These are phyloP conservation scores for Typha latifolia DNA, from an alignment of 176 grass and related monocot species.

Conservation along the genomic window DNA sequence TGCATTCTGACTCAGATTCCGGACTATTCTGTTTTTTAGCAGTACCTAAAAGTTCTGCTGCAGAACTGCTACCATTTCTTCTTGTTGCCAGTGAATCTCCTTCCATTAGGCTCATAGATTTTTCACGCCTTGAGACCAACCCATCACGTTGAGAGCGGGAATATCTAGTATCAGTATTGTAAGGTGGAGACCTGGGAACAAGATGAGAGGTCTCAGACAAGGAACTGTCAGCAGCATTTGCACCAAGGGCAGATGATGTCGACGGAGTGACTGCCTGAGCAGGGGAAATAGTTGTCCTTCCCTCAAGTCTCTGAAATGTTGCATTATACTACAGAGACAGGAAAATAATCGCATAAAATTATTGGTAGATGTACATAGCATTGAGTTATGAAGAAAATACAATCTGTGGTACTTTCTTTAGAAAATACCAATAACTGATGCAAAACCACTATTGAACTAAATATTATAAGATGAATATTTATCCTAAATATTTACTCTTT, in stretches of 20 bases:
- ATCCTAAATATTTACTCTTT: no score
- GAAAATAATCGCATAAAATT: constrained; percentile 1
- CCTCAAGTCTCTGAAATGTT: constrained; percentile 68
- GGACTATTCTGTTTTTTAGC: constrained; percentile 55
- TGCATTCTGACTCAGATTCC: constrained; percentile 50
- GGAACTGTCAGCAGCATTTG: constrained; percentile 31
- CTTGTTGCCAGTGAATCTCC: constrained; percentile 54
- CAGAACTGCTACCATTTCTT: constrained; percentile 75
- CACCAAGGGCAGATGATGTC: constrained; percentile 27
- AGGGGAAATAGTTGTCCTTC: constrained; percentile 39
- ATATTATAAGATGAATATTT: no score
- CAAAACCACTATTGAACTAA: no score
- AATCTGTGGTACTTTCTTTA: no score
- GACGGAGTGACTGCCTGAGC: constrained; percentile 36
- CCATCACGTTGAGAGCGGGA: constrained; percentile 59
- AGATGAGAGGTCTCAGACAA: constrained; percentile 59
- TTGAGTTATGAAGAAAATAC: no score
- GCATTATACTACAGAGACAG: constrained; percentile 53
- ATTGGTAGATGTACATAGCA: background rate
- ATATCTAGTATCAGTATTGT: constrained; percentile 61
- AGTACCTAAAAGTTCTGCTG: constrained; percentile 43
- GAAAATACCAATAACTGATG: no score
- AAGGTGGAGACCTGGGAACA: constrained; percentile 62
- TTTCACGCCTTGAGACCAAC: constrained; percentile 81
- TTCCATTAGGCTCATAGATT: constrained; percentile 62